Evolutionary conservation across 345 rosid genomes (phyloP), one percentile per base, ranked within the genome.

Genomic region (Eutrema japonicum): DNA sequence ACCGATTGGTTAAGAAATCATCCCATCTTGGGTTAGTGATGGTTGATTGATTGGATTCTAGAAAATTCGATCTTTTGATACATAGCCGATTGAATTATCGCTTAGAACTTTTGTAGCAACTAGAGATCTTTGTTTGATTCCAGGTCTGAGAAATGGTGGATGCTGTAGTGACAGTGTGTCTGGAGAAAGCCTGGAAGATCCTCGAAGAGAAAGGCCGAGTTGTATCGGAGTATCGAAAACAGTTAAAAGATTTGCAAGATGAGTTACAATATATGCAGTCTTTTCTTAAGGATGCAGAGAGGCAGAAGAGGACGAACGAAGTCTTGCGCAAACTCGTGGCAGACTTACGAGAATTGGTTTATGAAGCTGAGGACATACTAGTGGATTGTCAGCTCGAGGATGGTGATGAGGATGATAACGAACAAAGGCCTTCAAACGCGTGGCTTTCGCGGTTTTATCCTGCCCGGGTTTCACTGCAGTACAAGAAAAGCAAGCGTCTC

Each of bases 301-400:
- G 76, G 30, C 22, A 3, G 41, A 77, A 77, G 68, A 77, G 80
- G 32, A 77, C 14, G 8, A 26, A 77, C 0, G 66, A 70, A 0
- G 13, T 70, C 41, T 41, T 77, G 66, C 72, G 71, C 8, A 64
- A 1, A 5, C 62, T 77, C 27, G 55, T 77, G 22, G 3, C 55
- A 8, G 68, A 77, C 18, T 57, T 77, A 2, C 26, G 80, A 18
- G 80, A 77, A 33, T 2, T 77, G 33, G 80, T 77, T 3, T 77
- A 77, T 3, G 80, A 77, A 77, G 80, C 80, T 8, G 80, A 77
- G 43, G 80, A 77, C 67, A 70, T 77, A 56, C 76, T 77, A 2
- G 66, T 8, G 1, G 80, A 77, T 12, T 77, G 76, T 64, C 80
- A 77, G 65, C 54, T 77, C 22, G 68, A 9, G 10, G 70, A 52